Evolutionary conservation across 2,329 filamentous ascomycete genomes (phyloP).

Genomic region (Daldinia sp.): DNA sequence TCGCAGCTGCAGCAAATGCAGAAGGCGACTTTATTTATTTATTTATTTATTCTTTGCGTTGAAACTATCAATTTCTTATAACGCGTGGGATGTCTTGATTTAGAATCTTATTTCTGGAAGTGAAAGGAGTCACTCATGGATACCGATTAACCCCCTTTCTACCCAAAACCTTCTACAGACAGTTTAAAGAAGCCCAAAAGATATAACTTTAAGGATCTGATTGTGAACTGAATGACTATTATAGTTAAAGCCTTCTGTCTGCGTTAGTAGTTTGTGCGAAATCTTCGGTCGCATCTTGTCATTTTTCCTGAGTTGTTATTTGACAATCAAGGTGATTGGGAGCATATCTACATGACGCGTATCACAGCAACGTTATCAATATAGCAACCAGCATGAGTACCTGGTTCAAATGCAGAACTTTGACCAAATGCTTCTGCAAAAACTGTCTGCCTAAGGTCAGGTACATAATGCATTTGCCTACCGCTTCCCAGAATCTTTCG

Average conservation of each 20-base stretch:
- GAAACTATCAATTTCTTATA: no score
- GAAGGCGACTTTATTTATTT: no score
- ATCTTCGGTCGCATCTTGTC: background rate
- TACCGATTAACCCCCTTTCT: no score
- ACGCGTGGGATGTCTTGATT: background rate
- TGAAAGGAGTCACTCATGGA: background rate
- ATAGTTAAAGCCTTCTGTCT: background rate
- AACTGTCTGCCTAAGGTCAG: background rate
- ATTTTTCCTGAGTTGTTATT: background rate
- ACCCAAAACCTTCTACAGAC: no score
- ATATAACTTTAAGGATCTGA: background rate
- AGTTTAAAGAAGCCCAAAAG: no score
- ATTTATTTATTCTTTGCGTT: no score
- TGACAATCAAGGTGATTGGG: background rate
- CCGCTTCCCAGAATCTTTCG: background rate
- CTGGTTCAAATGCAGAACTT: background rate
- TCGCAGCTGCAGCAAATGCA: no score
- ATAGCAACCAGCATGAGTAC: background rate
- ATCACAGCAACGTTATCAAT: background rate
- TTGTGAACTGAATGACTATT: background rate
- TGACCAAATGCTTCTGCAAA: background rate
- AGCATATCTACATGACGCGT: background rate
- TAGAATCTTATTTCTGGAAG: background rate
- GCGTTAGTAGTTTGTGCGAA: background rate
- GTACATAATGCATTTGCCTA: background rate